Conservation (phyloP, 2,329 filamentous ascomycete species). For the Penicillium digitatum region DNA sequence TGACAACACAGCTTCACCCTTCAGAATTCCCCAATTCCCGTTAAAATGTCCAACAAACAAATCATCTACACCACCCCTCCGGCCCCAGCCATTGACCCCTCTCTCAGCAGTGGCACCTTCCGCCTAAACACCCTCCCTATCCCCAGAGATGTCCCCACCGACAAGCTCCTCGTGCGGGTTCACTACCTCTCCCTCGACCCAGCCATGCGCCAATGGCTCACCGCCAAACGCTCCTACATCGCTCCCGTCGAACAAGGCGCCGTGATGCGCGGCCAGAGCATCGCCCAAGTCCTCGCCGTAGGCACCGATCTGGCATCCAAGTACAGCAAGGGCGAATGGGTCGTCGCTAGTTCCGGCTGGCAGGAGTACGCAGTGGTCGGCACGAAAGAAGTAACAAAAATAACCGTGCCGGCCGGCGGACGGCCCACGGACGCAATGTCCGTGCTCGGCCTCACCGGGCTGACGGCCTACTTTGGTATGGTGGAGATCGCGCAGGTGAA, state of each 20-base stretch:
- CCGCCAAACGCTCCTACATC: conserved; percentile 58
- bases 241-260: conserved; percentile 65
- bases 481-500: conserved; percentile 64
- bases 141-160: conserved; percentile 38
- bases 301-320: conserved; percentile 45
- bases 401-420: conserved; percentile 47
- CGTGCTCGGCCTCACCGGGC: conserved; percentile 61
- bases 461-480: conserved; percentile 76
- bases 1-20: background rate
- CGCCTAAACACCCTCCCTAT: conserved; percentile 28
- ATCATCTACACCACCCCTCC: conserved; percentile 36
- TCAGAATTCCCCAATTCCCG: background rate
- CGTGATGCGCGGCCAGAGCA: conserved; percentile 62
- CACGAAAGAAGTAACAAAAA: conserved; percentile 48
- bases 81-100: conserved; percentile 35
- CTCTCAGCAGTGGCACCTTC: conserved; percentile 35
- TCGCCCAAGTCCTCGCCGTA: conserved; percentile 56
- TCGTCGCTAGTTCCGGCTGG: conserved; percentile 59
- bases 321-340: conserved; percentile 43
- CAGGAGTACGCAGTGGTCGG: conserved; percentile 59
- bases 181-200: conserved; percentile 69
- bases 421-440: conserved; percentile 59
- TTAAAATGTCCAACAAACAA: conserved; percentile 33
- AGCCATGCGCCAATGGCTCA: conserved; percentile 72
- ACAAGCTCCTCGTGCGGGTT: conserved; percentile 57